A percentile compares a stretch with the other conserved stretches of the same genome.
phyloP scores from a whole-genome alignment of 257 asterid species.

The Cruciata laevipes region DNA sequence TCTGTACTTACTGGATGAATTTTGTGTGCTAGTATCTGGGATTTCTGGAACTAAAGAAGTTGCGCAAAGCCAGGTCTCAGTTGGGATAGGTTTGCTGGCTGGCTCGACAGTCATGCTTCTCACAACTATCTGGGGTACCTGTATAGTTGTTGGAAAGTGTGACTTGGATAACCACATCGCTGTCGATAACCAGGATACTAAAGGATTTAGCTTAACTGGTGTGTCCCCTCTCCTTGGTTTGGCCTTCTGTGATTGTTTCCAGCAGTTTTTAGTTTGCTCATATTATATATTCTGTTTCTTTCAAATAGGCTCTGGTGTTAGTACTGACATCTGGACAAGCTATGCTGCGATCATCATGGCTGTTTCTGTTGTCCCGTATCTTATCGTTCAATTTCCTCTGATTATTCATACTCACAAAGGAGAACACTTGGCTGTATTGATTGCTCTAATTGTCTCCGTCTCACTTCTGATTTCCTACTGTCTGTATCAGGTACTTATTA shows the following conservation, averaged over 20 bases:
- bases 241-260: not conserved
- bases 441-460: constrained; percentile 58
- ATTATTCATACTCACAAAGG: constrained; percentile 52
- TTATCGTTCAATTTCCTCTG: constrained; percentile 73
- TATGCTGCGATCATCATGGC: constrained; percentile 86
- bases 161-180: constrained; percentile 47
- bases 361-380: constrained; percentile 65
- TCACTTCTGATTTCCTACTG: constrained; percentile 61
- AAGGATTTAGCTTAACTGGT: constrained; percentile 63
- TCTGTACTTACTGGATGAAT: not conserved
- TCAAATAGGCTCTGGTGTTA: constrained; percentile 79
- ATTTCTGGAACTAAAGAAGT: constrained; percentile 61
- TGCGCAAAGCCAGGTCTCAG: constrained; percentile 93
- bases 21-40: constrained; percentile 60
- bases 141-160: constrained; percentile 77
- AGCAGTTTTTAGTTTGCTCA: not conserved
- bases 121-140: constrained; percentile 85
- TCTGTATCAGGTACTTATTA: constrained; percentile 62
- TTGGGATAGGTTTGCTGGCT: constrained; percentile 93
- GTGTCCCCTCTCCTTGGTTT: constrained; percentile 17
- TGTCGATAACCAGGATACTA: constrained; percentile 50
- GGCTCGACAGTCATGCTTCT: constrained; percentile 96
- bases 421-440: constrained; percentile 58
- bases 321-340: constrained; percentile 80
- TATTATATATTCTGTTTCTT: constrained; percentile 1